These are phyloP conservation scores for Paramecium octaurelia DNA, from an alignment of 73 alveolate species.

Conservation along the genomic window DNA sequence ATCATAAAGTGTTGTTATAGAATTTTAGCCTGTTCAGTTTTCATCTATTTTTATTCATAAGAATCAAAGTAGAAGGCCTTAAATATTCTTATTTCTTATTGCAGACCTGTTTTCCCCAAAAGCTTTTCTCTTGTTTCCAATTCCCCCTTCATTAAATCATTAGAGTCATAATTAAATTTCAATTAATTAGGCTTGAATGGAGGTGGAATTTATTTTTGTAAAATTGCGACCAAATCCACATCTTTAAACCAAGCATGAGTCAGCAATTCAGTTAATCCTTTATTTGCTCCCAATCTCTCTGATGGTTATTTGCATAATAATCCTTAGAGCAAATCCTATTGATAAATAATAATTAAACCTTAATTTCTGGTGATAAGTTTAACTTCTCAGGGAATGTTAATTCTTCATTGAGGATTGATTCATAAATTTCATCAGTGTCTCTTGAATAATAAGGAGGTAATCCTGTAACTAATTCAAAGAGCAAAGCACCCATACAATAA, in stretches of 20 bases:
- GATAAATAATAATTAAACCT: neutral
- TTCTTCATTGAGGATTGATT: conserved; percentile 64
- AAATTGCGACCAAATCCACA: conserved; percentile 33
- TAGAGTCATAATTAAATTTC: conserved; percentile 51
- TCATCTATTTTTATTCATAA: conserved; percentile 23
- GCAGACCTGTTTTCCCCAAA: conserved; percentile 4
- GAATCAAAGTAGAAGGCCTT: conserved; percentile 44
- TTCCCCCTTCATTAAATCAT: conserved; percentile 56
- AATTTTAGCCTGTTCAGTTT: neutral
- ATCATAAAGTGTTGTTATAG: neutral
- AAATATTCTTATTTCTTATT: conserved; percentile 33
- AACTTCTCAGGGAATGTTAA: conserved; percentile 59
- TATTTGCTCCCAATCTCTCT: conserved; percentile 79
- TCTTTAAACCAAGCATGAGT: conserved; percentile 63
- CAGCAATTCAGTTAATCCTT: conserved; percentile 58
- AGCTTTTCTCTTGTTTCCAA: conserved; percentile 53
- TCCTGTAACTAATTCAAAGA: conserved; percentile 72
- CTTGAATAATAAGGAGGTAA: conserved; percentile 68
- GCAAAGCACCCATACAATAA: conserved; percentile 69
- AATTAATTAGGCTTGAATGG: conserved; percentile 60
- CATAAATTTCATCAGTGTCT: conserved; percentile 60
- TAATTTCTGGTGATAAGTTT: conserved; percentile 63
- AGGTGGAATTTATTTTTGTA: conserved; percentile 57
- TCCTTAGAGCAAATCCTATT: conserved; percentile 67
- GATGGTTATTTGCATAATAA: conserved; percentile 82